Evolutionary conservation across 768 basidiomycete genomes (phyloP), one percentile per base, ranked within the genome.

Genomic region (Holtermanniella nyarrowii): DNA sequence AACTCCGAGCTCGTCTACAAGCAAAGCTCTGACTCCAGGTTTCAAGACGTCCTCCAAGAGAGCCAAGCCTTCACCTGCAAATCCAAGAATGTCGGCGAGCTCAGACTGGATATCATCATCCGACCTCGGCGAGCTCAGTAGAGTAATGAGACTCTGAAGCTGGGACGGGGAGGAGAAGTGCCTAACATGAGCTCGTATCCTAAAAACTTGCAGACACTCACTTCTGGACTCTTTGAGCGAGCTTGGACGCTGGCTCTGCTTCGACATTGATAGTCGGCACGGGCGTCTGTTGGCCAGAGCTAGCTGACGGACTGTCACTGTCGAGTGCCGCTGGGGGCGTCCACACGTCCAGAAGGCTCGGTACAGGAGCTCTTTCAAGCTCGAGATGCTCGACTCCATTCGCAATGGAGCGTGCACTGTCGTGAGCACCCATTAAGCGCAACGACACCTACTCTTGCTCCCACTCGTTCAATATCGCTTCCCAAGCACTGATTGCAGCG

Each of bases 41-140:
- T 74, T 65, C 1, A 95, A 69, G 23, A 95, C 77, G 40, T 85
- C 79, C 72, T 78, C 79, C 5, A 84, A 80, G 26, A 89, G 73
- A 23, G 87, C 86, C 44, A 96, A 80, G 16, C 84, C 79, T 46
- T 93, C 86, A 3, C 65, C 69, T 43, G 70, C 70, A 66, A 83
- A 87, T 2, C 90, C 93, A 44, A 91, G 68, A 10, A 86, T 73
- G 54, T 95, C 90, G 5, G 78, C 79, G 10, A 96, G 68, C 58
- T 87, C 84, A 23, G 74, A 79, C 23, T 87, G 85, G 25, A 95
- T 84, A 20, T 79, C 80, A 25, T 89, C 86, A 57, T 84, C 77
- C 18, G 57, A 55, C 1, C 62, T 53, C 0, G 41, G 22, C 0
- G 57, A 56, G 12, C 42, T 42, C 4, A 71, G 52, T 14, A 71